Percentiles rank a stretch among this genome's conserved stretches.
These are phyloP conservation scores for Claviceps cyperi DNA, from an alignment of 2,329 filamentous ascomycete species.

Conservation along the genomic window DNA sequence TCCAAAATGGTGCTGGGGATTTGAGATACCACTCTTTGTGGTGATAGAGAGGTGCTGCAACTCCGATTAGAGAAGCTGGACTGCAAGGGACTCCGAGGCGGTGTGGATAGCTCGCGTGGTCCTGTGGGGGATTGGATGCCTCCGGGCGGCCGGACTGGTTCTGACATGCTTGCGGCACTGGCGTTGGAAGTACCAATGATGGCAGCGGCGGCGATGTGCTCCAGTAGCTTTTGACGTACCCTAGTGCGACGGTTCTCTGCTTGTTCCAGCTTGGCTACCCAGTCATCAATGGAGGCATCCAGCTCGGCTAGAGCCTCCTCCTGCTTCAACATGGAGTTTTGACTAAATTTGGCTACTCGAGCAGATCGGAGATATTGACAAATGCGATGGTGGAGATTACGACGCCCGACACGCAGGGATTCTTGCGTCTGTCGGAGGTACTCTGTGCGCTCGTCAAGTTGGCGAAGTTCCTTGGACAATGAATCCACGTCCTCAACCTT, in stretches of 20 bases:
- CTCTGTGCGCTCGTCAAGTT: conserved; percentile 63
- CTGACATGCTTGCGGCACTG: conserved; percentile 13
- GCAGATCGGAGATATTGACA: conserved; percentile 63
- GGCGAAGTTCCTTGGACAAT: conserved; percentile 58
- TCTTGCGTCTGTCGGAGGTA: conserved; percentile 66
- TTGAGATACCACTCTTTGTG: conserved; percentile 36
- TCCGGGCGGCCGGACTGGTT: conserved; percentile 28
- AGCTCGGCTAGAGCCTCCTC: conserved; percentile 67
- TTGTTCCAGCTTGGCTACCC: conserved; percentile 65
- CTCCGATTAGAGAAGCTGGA: conserved; percentile 15
- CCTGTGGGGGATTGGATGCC: conserved; percentile 22
- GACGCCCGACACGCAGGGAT: conserved; percentile 58
- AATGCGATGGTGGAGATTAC: conserved; percentile 63
- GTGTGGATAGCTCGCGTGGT: conserved; percentile 35
- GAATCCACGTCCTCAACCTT: conserved; percentile 46
- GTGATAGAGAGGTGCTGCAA: conserved; percentile 29
- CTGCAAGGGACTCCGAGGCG: conserved; percentile 15
- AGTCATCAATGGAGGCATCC: conserved; percentile 66
- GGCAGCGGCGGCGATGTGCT: conserved; percentile 63
- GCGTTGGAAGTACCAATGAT: conserved; percentile 26
- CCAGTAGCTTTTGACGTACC: conserved; percentile 65
- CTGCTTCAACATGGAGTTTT: conserved; percentile 63
- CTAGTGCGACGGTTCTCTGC: conserved; percentile 64
- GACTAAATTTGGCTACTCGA: conserved; percentile 55
- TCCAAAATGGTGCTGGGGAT: conserved; percentile 43